Evolutionary conservation across 768 basidiomycete species (phyloP).

Genomic region (Mycena kentingensis): DNA sequence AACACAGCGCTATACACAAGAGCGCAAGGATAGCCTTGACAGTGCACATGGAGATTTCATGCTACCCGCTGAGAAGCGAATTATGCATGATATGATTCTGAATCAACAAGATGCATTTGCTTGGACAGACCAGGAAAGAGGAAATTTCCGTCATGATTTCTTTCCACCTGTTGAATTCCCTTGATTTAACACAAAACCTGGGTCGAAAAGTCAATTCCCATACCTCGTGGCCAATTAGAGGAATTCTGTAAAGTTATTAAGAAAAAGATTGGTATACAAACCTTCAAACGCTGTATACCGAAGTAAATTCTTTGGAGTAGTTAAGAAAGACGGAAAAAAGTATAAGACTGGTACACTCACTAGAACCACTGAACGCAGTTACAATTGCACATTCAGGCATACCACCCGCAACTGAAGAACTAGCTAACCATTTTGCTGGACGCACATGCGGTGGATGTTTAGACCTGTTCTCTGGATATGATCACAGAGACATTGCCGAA

Average conservation of each 20-base stretch:
- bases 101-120: slow-evolving; percentile 21
- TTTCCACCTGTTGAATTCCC: slow-evolving; percentile 7
- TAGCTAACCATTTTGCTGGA: no score
- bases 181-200: slow-evolving; percentile 30
- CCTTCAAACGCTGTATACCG: slow-evolving; percentile 24
- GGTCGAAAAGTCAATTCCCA: slow-evolving; percentile 19
- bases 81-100: slow-evolving; percentile 25
- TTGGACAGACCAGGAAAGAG: slow-evolving; percentile 1
- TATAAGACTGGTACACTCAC: slow-evolving; percentile 19
- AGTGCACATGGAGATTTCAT: slow-evolving; percentile 24
- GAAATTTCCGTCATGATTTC: slow-evolving; percentile 1
- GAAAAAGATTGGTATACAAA: slow-evolving; percentile 16
- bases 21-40: slow-evolving; percentile 21
- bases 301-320: slow-evolving; percentile 34
- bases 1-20: slow-evolving; percentile 17
- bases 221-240: slow-evolving; percentile 19
- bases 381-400: slow-evolving; percentile 16
- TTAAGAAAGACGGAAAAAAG: no score
- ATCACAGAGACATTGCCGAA: slow-evolving; percentile 22
- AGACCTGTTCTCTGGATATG: no score
- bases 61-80: slow-evolving; percentile 28
- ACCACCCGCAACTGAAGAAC: slow-evolving; percentile 16
- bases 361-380: slow-evolving; percentile 20
- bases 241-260: slow-evolving; percentile 20
- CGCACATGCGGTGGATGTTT: no score